Percentiles rank a stretch among this genome's conserved stretches.
phyloP scores from a whole-genome alignment of 371 early-diverging fungal genomes.

The Lichtheimia ornata region DNA sequence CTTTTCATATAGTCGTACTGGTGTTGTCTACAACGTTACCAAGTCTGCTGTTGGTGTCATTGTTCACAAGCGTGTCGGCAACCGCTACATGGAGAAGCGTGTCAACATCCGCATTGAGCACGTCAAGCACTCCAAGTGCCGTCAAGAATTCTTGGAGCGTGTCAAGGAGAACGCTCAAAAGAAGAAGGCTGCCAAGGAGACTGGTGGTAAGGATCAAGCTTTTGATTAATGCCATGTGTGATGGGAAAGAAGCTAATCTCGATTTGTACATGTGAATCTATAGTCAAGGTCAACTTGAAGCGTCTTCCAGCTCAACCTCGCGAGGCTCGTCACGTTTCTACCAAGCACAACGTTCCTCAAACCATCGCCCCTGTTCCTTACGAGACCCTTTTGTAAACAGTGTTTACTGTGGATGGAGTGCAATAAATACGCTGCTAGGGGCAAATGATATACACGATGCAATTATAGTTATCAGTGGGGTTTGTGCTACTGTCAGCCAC shows the following conservation, averaged over 20 bases:
- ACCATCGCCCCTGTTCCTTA: conserved; percentile 94
- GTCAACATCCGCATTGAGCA: conserved; percentile 99
- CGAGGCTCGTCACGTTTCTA: conserved; percentile 86
- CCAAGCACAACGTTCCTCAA: conserved; percentile 87
- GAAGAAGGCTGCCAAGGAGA: conserved; percentile 80
- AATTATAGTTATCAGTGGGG: no score
- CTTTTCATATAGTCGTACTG: conserved; percentile 78
- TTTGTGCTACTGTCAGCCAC: no score
- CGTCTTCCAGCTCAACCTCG: conserved; percentile 94
- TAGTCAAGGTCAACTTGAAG: conserved; percentile 82
- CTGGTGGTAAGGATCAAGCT: conserved; percentile 39
- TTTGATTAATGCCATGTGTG: neutral
- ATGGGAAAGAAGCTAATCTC: neutral
- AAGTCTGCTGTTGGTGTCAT: conserved; percentile 98
- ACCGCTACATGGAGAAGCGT: conserved; percentile 98
- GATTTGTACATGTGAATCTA: conserved; percentile 1
- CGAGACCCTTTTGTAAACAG: conserved; percentile 79
- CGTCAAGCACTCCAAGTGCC: conserved; percentile 99
- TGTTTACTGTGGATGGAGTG: neutral
- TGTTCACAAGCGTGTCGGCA: conserved; percentile 97
- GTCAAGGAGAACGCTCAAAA: conserved; percentile 92
- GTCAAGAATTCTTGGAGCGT: conserved; percentile 97
- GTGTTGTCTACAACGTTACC: conserved; percentile 98
- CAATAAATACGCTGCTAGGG: neutral
- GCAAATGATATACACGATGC: neutral